phyloP scores from a whole-genome alignment of 169 alveolate species.

The Plasmodium knowlesi region DNA sequence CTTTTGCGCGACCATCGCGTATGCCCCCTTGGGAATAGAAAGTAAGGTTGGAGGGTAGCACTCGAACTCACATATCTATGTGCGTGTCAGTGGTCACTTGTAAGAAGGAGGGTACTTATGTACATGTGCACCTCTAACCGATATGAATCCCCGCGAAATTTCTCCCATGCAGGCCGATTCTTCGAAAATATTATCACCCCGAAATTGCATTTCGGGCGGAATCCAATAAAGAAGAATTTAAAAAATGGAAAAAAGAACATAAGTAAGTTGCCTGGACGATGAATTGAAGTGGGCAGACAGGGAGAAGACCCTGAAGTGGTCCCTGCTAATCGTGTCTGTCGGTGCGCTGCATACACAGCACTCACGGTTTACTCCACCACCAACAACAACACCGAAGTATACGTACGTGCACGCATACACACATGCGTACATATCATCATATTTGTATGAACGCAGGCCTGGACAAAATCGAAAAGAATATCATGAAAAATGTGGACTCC shows the following conservation, averaged over 20 bases:
- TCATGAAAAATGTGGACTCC: slow-evolving; percentile 29
- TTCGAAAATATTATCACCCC: background rate
- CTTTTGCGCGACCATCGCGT: background rate
- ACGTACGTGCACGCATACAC: background rate
- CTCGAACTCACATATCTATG: background rate
- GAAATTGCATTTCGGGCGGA: background rate
- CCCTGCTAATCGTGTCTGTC: background rate
- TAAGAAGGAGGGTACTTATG: too few relatives aligned
- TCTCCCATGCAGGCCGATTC: background rate
- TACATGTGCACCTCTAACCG: background rate
- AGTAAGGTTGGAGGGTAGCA: background rate
- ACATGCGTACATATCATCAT: too few relatives aligned
- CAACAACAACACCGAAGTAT: too few relatives aligned
- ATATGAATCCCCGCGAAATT: background rate
- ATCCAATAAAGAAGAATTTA: background rate
- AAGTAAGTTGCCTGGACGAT: background rate
- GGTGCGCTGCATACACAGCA: background rate
- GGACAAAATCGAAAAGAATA: slow-evolving; percentile 17
- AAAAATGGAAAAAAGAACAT: background rate
- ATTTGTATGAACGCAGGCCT: too few relatives aligned
- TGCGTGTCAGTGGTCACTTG: background rate
- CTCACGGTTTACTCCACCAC: background rate
- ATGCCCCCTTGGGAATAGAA: background rate
- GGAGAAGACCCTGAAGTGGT: background rate
- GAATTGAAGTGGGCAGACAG: background rate